Percentiles rank a stretch among this genome's conserved stretches.
phyloP scores from a whole-genome alignment of 768 basidiomycete genomes.

The Leccinum barrowsii region DNA sequence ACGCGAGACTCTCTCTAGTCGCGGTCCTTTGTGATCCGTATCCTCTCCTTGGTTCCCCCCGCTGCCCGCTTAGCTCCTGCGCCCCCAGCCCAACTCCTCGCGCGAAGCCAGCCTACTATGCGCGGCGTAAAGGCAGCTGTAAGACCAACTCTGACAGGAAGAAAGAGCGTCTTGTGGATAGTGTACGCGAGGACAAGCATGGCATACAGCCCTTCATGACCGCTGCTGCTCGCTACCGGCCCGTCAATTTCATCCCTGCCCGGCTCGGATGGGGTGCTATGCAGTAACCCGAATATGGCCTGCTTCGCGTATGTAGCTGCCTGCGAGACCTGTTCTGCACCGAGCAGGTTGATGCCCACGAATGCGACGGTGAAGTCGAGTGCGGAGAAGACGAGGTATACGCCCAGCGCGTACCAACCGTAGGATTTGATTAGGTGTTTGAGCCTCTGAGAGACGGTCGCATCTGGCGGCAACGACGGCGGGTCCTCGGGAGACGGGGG shows the following conservation, averaged over 20 bases:
- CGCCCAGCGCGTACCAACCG: conserved; percentile 93
- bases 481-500: conserved; percentile 10
- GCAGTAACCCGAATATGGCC: conserved; percentile 41
- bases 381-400: conserved; percentile 71
- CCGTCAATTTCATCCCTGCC: conserved; percentile 62
- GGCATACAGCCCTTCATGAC: conserved; percentile 80
- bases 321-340: conserved; percentile 83
- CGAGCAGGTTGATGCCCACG: conserved; percentile 77
- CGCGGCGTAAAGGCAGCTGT: conserved; percentile 84
- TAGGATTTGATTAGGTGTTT: conserved; percentile 87
- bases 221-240: conserved; percentile 31
- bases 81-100: conserved; percentile 76
- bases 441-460: conserved; percentile 64
- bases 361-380: conserved; percentile 88
- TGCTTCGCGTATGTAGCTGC: conserved; percentile 58
- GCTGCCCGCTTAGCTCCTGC: conserved; percentile 69
- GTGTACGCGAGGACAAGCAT: conserved; percentile 92
- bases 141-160: conserved; percentile 85
- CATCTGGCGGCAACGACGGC: conserved; percentile 40
- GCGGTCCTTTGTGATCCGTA: conserved; percentile 22
- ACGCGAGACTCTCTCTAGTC: conserved; percentile 7
- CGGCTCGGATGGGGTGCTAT: conserved; percentile 58
- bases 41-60: conserved; percentile 36
- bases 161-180: conserved; percentile 90
- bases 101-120: conserved; percentile 81